Base-by-base conservation (phyloP, 257 asterid species). In the Salvia splendens region DNA sequence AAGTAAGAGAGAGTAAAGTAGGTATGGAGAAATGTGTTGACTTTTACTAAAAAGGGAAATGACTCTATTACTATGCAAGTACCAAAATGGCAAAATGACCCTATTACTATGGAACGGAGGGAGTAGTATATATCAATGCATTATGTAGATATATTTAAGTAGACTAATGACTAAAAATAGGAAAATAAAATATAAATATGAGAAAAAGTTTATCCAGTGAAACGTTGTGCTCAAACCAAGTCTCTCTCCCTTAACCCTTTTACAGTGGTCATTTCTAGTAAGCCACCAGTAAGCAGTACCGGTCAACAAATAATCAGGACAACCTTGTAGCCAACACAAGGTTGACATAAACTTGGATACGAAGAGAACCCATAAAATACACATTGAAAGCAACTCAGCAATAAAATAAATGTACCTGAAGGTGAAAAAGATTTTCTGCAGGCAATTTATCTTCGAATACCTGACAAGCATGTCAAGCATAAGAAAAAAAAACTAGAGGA, bases 361-460 rank as follows among this genome's bases (percentile, higher is more conserved):
- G 20, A 69, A 8, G 64, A 65, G 6, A 78, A 61, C 6, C 36
- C 72, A 62, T 55, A 51, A 16, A 30, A 43, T 46, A 38, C 38
- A 52, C 9, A 50, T 17, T 20, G 48, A 62, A 69, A 56, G 51
- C 49, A 69, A 56, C 58, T 52, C 66, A 20, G 65, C 32, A 68
- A 55, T 45, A 12, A 59, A 68, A 61, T 15, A 68, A n/a, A 76
- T 67, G 59, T 86, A 94, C 99, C 99, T 94, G 97, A 71, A 94
- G 95, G 82, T 91, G 96, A 75, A 87, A 87, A 43, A 79, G 85
- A 84, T 86, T 91, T 71, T 94, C 96, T 30, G 89, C 86, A 15
- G 95, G 95, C 84, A 94, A 68, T 70, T 88, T 94, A 82, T 91
- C 97, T 80, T 88, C 97, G 80, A 86, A 86, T 61, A 91, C 96